Base-by-base conservation (phyloP, 169 alveolate species). In the Pseudocohnilembus persalinus region DNA sequence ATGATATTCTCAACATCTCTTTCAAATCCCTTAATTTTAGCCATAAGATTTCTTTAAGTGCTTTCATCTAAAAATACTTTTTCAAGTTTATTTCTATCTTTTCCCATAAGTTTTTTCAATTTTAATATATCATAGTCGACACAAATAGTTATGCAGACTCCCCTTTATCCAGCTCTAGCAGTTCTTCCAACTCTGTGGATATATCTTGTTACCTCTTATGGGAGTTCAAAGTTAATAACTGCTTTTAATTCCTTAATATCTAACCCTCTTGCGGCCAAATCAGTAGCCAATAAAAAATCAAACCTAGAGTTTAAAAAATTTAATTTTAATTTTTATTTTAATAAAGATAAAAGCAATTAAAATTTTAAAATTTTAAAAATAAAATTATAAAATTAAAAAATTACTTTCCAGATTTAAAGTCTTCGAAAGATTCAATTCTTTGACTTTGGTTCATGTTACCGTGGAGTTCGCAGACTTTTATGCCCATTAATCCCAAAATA, bases 261-360 rank as follows among this genome's bases (percentile, higher is more conserved):
- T 73, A 98, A 83, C 20, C 99, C 99, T 93, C 99, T 93, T 29
- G 99, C 97, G 0, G 99, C 99, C 30, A 98, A 91, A 90, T 98
- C 99, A 30, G 99, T 98, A 29, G 99, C 98, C 85, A 98, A 88
- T 72, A 98, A 91, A 92, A 92, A 97, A 79, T 97, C 96, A 29
- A 91, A 96, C 84, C 75, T 82, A 29, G 27, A 68, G 30, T 77
- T 73, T 73, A 35, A n/a, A n/a, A n/a, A n/a, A n/a, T n/a, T n/a
- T n/a, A n/a, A n/a, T n/a, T n/a, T n/a, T n/a, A n/a, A n/a, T n/a
- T n/a, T n/a, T n/a, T n/a, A n/a, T n/a, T n/a, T n/a, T n/a, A n/a
- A n/a, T n/a, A n/a, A n/a, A n/a, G n/a, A n/a, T n/a, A n/a, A n/a
- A n/a, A n/a, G n/a, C n/a, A 49, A 49, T 49, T 49, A 11, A 11